Evolutionary conservation across 2,329 filamentous ascomycete genomes (phyloP).

Genomic region (Pseudocercospora vitis): DNA sequence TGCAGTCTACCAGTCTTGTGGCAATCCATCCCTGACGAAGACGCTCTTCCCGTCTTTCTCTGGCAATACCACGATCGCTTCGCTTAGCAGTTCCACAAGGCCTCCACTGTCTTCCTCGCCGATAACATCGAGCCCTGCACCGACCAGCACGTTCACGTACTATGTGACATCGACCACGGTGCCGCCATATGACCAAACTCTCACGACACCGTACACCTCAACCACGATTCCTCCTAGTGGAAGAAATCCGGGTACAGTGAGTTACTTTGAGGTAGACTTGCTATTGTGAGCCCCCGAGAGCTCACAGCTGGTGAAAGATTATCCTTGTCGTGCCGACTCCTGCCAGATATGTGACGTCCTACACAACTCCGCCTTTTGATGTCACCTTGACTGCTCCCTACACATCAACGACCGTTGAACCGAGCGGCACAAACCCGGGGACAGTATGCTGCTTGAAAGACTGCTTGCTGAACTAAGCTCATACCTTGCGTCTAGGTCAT

Average conservation of each 20-base stretch:
- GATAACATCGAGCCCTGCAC: background rate
- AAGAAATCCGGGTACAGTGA: background rate
- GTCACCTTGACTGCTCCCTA: background rate
- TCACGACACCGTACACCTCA: background rate
- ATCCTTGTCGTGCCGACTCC: background rate
- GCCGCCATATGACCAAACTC: background rate
- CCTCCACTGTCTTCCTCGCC: background rate
- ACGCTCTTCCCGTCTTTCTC: conserved; percentile 6
- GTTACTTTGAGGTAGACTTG: background rate
- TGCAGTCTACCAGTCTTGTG: conserved; percentile 9
- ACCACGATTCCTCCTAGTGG: background rate
- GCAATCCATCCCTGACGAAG: conserved; percentile 6
- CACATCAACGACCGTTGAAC: background rate
- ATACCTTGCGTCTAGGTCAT: background rate
- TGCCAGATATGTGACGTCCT: background rate
- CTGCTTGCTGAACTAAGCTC: background rate
- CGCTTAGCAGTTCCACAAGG: background rate
- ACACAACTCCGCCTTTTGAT: background rate
- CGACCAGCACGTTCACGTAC: background rate
- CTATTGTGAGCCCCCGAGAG: background rate
- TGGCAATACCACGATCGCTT: background rate
- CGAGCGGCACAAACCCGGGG: background rate
- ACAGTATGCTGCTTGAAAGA: background rate
- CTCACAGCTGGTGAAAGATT: background rate
- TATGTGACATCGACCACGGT: background rate